Evolutionary conservation across 768 basidiomycete species (phyloP), one percentile per base, ranked within the genome.

Genomic region (Lentinus brumalis): DNA sequence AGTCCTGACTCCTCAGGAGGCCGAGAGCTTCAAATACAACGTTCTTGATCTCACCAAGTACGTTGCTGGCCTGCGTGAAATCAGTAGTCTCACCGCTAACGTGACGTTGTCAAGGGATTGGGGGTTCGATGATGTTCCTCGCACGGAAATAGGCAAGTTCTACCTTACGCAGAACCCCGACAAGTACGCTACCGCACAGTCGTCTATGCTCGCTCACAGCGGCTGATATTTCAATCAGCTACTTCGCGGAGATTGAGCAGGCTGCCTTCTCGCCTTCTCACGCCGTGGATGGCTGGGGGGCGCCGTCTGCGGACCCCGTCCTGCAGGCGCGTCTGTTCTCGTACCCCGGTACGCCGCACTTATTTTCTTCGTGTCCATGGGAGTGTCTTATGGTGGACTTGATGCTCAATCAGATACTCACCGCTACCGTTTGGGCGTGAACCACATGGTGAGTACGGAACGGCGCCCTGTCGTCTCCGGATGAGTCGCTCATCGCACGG

Each of bases 241-340:
- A 72, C 60, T 76, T 75, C 44, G 65, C 71, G 0, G 78, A 78
- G 66, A 70, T 79, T 14, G 77, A 79, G 52, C 80, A 80, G 62
- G 69, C 71, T 35, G 81, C 79, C 38, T 83, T 81, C 70, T 75
- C 80, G 10, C 84, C 84, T 5, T 76, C 80, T 1, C 81, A 83
- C 64, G 70, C 82, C 70, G 76, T 85, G 46, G 65, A 71, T 59
- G 77, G 78, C 15, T 73, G 77, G 64, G 84, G 77, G 64, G 84
- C 82, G 70, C 76, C 83, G 6, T 79, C 77, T 0, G 82, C 81
- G 49, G 85, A 86, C 70, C 85, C 84, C 1, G 82, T 83, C 44
- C 77, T 86, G 21, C 85, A 86, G 69, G 77, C 78, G 16, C 80
- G 84, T 38, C 72, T 86, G 54, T 86, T 85, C 73, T 79, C 83